Base-by-base conservation (phyloP, 768 basidiomycete genomes). In the Filobasidium floriforme region DNA sequence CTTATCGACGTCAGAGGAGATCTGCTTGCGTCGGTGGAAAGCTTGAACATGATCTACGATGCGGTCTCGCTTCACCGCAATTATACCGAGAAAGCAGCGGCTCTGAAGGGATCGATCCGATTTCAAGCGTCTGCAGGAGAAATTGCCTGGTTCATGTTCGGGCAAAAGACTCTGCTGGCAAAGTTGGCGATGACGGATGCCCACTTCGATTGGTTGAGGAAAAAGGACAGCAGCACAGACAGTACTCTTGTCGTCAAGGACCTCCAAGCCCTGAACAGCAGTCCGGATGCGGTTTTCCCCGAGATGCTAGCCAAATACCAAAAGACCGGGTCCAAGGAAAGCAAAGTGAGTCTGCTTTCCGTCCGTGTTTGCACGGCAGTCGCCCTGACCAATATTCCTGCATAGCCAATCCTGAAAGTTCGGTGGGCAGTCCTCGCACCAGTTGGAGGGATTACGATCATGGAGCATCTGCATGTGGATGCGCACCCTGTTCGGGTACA, bases 131-230 rank as follows among this genome's bases (percentile, higher is more conserved):
- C 86, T 7, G 90, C 90, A 0, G 84, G 86, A 7, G 89, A 92
- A 76, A 87, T 98, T 55, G 90, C 89, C 0, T 98, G 92, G 92
- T 84, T 83, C 66, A 92, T 97, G 90, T 79, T 94, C 18, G 88
- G 88, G 72, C 68, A 73, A 10, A 84, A 87, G 54, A 85, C 87
- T 51, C 81, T 93, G 52, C 82, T 94, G 1, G 87, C 90, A 44
- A 94, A 96, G 79, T 82, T 96, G 52, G 88, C 88, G n/a, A 84
- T 93, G 54, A 84, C 86, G 60, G 83, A 85, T 62, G 88, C 88
- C 70, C 81, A 88, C 68, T 92, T 88, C 76, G 85, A 85, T 46
- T 91, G 90, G 88, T 81, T 90, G 51, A 89, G 84, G 76, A 85
- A 89, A 68, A 89, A 89, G 73, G 92, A 98, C 76, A 87, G 90